Evolutionary conservation across 2,329 filamentous ascomycete species (phyloP), one percentile per base, ranked within the genome.

Genomic region (Aschersonia sp.): DNA sequence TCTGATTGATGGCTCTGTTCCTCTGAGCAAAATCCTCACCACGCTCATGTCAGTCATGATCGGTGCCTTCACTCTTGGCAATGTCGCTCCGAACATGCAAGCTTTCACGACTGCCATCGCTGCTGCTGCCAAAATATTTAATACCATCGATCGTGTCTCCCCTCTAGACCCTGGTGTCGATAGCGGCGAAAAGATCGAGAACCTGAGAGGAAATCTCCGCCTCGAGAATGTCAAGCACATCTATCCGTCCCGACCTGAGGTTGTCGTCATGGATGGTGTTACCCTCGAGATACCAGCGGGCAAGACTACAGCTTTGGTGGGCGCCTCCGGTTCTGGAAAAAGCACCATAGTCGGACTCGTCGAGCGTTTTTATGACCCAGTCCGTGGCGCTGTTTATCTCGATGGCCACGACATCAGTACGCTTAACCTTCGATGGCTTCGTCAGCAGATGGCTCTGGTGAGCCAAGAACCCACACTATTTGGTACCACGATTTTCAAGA

Each of bases 401-500:
- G 92, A 97, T 60, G 91, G 85, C 5, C 80, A 83, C 54, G 84
- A 94, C 60, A 81, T 95, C 48, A 78, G 78, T 57, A 83, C 73
- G 0, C 70, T 97, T 45, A 97, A 97, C 59, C 74, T 97, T 38
- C 79, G 80, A 46, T 97, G 91, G 91, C 70, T 97, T 51, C 83
- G 92, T 49, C 87, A 91, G 60, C 88, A 97, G 57, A 89, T 98
- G 58, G 82, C 89, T 1, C 73, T 97, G 4, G 92, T 98, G 48
- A 89, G 86, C 53, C 92, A 97, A 62, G 92, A 98, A 59, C 91
- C 91, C 2, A 84, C 87, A 0, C 75, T 97, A 0, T 98, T 97
- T 61, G 83, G 83, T 48, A 91, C 85, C 0, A 89, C 87, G 0
- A 95, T 97, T 58, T 89, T 77, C 60, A 77, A 86, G 47, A 97